A percentile compares a stretch with the other conserved stretches of the same genome.
phyloP scores from a whole-genome alignment of 352 stramenopile genomes.

The Elongisporangium anandrum region DNA sequence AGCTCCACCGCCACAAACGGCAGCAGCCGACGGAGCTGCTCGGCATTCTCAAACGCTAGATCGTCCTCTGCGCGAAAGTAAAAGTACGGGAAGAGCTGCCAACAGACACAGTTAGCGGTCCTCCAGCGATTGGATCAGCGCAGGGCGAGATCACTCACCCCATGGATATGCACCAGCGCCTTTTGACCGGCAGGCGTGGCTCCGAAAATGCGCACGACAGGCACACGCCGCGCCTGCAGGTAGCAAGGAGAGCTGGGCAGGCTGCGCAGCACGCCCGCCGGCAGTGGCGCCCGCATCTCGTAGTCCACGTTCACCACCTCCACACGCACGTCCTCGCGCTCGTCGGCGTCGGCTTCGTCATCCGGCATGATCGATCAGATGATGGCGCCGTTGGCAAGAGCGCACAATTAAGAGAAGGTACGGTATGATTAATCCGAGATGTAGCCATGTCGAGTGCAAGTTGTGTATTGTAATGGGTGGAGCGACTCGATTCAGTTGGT shows the following conservation, averaged over 20 bases:
- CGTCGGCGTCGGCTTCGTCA: conserved; percentile 5
- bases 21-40: conserved; percentile 49
- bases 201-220: conserved; percentile 88
- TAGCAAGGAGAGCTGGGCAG: conserved; percentile 68
- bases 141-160: conserved; percentile 30
- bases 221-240: conserved; percentile 55
- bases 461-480: not conserved
- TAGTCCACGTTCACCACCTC: conserved; percentile 81
- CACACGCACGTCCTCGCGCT: conserved; percentile 48
- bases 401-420: not conserved
- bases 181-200: conserved; percentile 89
- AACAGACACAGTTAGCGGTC: not conserved
- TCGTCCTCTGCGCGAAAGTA: conserved; percentile 79
- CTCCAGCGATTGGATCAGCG: not conserved
- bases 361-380: not conserved
- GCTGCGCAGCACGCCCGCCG: conserved; percentile 27
- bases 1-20: conserved; percentile 71
- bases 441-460: too few relatives aligned
- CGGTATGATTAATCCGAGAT: not conserved
- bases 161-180: conserved; percentile 86
- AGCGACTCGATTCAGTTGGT: too few relatives aligned
- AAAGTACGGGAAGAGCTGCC: conserved; percentile 84
- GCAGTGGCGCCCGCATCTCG: conserved; percentile 72
- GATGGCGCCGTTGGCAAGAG: not conserved
- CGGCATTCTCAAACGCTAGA: conserved; percentile 56